Percentiles rank a stretch among this genome's conserved stretches.
These are phyloP conservation scores for Trametes meyenii DNA, from an alignment of 768 basidiomycete genomes.

Conservation along the genomic window DNA sequence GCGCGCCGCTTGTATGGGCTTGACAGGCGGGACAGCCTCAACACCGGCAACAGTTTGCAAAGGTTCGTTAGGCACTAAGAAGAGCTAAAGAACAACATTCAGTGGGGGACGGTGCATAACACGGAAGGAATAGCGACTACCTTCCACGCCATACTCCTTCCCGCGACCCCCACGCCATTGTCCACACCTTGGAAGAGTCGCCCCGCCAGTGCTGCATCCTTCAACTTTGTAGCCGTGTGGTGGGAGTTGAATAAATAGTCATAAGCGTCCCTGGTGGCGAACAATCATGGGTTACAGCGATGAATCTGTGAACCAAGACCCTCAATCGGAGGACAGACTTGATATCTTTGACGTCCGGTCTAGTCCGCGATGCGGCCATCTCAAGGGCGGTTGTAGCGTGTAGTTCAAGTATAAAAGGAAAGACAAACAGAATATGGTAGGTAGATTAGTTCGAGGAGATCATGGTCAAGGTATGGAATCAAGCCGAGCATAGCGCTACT, in stretches of 20 bases:
- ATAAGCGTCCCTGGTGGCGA: slow-evolving; percentile 43
- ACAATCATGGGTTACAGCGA: slow-evolving; percentile 29
- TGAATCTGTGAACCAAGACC: slow-evolving; percentile 30
- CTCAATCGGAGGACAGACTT: slow-evolving; percentile 37
- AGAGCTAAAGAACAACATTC: slow-evolving; percentile 49
- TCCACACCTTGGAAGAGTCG: slow-evolving; percentile 52
- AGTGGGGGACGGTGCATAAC: neutral
- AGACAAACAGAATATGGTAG: no score
- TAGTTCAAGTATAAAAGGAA: neutral
- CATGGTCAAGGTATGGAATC: neutral
- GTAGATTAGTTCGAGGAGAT: neutral
- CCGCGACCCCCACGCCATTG: slow-evolving; percentile 52
- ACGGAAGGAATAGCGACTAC: slow-evolving; percentile 39
- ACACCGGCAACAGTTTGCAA: slow-evolving; percentile 51
- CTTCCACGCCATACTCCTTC: slow-evolving; percentile 90
- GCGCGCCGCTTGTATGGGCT: slow-evolving; percentile 50
- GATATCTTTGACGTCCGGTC: slow-evolving; percentile 35
- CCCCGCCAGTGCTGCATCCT: slow-evolving; percentile 66
- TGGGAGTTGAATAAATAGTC: slow-evolving; percentile 54
- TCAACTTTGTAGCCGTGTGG: slow-evolving; percentile 60
- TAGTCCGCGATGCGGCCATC: slow-evolving; percentile 29
- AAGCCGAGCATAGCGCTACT: no score
- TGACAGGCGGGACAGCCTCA: slow-evolving; percentile 31
- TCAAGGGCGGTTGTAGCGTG: neutral
- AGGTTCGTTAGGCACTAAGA: slow-evolving; percentile 68